Conservation (phyloP, 208 protist species). For the Acanthamoeba lenticulata region DNA sequence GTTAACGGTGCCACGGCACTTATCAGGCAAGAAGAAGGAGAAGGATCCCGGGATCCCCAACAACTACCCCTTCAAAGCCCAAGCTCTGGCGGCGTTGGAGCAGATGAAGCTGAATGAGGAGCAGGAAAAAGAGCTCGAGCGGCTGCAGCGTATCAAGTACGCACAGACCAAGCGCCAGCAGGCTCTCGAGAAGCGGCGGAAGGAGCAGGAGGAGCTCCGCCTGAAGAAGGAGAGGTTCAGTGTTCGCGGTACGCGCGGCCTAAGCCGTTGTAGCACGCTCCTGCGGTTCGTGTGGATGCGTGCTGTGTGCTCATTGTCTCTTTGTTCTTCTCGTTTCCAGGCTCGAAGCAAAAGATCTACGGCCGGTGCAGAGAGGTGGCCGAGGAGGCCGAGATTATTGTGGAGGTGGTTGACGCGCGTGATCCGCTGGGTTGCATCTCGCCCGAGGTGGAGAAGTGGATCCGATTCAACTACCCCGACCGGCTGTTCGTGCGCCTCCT, state of each 20-base stretch:
- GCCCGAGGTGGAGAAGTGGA: constrained; percentile 26
- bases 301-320: not conserved
- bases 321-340: not conserved
- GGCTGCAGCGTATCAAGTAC: not conserved
- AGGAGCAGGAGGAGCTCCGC: not conserved
- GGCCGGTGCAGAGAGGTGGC: not conserved
- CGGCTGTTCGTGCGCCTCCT: constrained; percentile 11
- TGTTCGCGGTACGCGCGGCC: not conserved
- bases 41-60: constrained; percentile 44
- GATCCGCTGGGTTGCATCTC: constrained; percentile 38
- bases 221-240: constrained; percentile 27
- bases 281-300: no score
- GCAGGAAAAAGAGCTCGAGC: constrained; percentile 2
- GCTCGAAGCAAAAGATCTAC: constrained; percentile 30
- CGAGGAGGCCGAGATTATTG: constrained; percentile 28
- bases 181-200: constrained; percentile 25
- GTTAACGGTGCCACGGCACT: no score
- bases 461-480: constrained; percentile 34
- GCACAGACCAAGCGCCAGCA: constrained; percentile 3
- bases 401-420: constrained; percentile 33
- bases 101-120: not conserved
- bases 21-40: constrained; percentile 36
- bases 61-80: constrained; percentile 2
- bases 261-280: not conserved
- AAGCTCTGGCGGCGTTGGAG: constrained; percentile 25